A percentile compares a stretch with the other conserved stretches of the same genome.
Conservation (phyloP, 306 rosid genomes). For the Casuarina glauca region DNA sequence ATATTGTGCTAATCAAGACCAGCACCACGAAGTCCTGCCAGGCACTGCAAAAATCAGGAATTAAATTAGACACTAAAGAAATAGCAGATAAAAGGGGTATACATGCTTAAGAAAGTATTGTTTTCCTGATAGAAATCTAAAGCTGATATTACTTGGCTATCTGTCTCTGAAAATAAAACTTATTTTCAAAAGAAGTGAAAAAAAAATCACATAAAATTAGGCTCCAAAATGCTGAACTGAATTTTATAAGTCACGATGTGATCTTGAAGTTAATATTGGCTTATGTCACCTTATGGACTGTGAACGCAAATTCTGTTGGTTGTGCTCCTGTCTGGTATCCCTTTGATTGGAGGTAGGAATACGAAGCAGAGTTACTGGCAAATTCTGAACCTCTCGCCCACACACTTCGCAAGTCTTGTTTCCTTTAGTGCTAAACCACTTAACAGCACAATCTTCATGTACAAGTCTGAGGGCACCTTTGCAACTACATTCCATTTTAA, state of each 20-base stretch:
- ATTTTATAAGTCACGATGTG: conserved; percentile 9
- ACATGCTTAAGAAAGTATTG: not conserved
- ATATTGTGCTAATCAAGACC: conserved; percentile 83
- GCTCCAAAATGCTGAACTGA: not conserved
- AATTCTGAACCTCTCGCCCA: conserved; percentile 77
- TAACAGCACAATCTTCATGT: conserved; percentile 81
- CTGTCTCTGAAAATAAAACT: not conserved
- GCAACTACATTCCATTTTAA: conserved; percentile 97
- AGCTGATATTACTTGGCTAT: not conserved
- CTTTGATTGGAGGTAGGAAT: conserved; percentile 54
- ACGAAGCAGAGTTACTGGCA: conserved; percentile 92
- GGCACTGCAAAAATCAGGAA: conserved; percentile 51
- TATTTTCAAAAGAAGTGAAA: not conserved
- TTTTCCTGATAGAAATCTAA: not conserved
- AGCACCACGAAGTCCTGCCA: conserved; percentile 99
- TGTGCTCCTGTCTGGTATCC: conserved; percentile 44
- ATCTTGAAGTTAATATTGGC: conserved; percentile 3
- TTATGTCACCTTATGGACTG: conserved; percentile 63
- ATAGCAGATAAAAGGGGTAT: not conserved
- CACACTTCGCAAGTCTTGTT: conserved; percentile 89
- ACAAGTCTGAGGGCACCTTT: conserved; percentile 89
- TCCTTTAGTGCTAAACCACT: conserved; percentile 88
- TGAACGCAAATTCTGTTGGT: conserved; percentile 48
- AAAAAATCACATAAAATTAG: not conserved
- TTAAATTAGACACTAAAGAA: not conserved